Conservation (phyloP, 164 flowering plant genomes). For the Echeveria elegans region DNA sequence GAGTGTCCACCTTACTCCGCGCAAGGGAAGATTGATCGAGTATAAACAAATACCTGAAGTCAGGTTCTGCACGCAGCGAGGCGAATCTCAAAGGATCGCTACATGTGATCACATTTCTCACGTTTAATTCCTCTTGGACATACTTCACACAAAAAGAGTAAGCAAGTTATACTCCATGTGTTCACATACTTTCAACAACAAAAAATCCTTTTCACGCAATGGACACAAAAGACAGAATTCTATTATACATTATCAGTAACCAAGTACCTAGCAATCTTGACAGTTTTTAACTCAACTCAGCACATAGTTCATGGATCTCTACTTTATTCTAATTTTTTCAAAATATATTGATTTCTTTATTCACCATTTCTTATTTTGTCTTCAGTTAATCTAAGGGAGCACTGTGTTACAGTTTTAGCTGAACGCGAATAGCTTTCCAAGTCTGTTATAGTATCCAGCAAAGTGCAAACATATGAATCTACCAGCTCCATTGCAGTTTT, state of each 20-base stretch:
- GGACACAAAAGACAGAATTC: too few relatives aligned
- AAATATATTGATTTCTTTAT: background rate
- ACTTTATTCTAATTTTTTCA: background rate
- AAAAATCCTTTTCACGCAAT: background rate
- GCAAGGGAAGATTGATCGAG: background rate
- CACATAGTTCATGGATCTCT: background rate
- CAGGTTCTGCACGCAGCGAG: constrained; percentile 91
- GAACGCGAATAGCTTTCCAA: background rate
- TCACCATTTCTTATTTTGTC: background rate
- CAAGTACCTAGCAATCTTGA: background rate
- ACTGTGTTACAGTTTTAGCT: background rate
- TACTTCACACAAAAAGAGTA: constrained; percentile 28
- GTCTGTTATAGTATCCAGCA: background rate
- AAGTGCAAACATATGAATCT: background rate
- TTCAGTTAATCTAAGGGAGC: background rate
- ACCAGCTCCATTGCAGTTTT: background rate
- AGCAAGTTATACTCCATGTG: background rate
- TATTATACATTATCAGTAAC: background rate
- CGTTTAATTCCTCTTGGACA: constrained; percentile 85
- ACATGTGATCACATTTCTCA: constrained; percentile 64
- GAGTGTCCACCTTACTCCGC: background rate
- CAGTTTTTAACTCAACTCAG: background rate
- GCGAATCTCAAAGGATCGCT: constrained; percentile 76
- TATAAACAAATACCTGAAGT: constrained; percentile 54
- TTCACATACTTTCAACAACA: background rate